Conservation (phyloP, 2,329 filamentous ascomycete species). For the Fusarium sp. region DNA sequence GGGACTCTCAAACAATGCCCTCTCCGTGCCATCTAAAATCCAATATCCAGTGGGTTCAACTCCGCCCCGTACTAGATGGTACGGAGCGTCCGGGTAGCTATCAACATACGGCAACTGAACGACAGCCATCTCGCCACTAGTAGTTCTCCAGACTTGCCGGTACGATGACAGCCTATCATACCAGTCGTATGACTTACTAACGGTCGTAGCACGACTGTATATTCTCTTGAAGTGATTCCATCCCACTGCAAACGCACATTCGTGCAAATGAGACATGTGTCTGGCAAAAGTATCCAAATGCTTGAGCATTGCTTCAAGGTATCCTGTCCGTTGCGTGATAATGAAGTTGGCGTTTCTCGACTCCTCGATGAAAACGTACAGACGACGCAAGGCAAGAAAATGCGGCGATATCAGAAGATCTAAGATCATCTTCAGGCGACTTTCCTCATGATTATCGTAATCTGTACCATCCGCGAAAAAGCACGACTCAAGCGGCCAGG, state of each 20-base stretch:
- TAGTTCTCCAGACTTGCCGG: not conserved
- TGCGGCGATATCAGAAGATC: too few relatives aligned
- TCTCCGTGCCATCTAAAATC: not conserved
- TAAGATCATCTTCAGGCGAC: not conserved
- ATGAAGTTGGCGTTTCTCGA: not conserved
- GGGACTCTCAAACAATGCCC: too few relatives aligned
- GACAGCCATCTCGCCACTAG: not conserved
- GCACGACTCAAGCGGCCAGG: not conserved
- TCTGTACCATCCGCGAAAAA: not conserved
- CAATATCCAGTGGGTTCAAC: not conserved
- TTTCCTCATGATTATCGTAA: not conserved
- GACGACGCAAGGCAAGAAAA: too few relatives aligned
- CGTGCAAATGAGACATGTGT: not conserved
- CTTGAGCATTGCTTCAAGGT: not conserved
- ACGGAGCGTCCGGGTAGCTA: not conserved
- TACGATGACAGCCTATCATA: not conserved
- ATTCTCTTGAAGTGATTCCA: not conserved
- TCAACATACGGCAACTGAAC: not conserved
- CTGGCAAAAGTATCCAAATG: not conserved
- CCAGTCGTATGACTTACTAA: too few relatives aligned
- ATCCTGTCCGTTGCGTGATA: not conserved
- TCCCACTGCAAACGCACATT: not conserved
- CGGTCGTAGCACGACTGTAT: too few relatives aligned
- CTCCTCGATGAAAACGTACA: slow-evolving; percentile 7
- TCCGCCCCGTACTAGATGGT: not conserved